These are phyloP conservation scores for Gossypium australe DNA, from an alignment of 345 rosid species.

Conservation along the genomic window DNA sequence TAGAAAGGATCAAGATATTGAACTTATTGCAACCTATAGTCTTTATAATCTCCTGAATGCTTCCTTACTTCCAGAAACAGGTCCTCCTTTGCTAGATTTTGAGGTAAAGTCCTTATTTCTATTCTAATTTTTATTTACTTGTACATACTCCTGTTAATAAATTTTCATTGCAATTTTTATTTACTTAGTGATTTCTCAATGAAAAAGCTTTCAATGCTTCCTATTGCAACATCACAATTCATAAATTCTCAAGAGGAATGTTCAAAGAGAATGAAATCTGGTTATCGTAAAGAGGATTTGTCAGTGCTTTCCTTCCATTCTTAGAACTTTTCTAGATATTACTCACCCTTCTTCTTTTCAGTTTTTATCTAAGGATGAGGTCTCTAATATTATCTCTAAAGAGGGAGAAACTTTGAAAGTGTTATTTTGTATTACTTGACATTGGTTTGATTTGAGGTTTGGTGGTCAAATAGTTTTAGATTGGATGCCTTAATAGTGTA, in stretches of 20 bases:
- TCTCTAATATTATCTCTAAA: neutral
- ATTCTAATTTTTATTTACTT: neutral
- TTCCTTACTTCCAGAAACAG: constrained; percentile 75
- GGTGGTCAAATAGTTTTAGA: neutral
- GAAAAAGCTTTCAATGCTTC: neutral
- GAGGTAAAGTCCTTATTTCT: constrained; percentile 47
- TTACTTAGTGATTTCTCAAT: neutral
- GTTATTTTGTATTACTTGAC: neutral
- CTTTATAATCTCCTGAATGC: constrained; percentile 71
- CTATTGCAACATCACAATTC: neutral
- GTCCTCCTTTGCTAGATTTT: constrained; percentile 96
- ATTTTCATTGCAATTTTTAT: neutral
- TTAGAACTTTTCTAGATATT: neutral
- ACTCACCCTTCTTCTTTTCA: neutral
- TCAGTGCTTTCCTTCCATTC: neutral
- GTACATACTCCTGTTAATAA: neutral
- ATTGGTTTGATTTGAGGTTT: neutral
- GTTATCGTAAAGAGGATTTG: neutral
- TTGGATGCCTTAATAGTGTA: neutral
- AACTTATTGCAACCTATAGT: constrained; percentile 78
- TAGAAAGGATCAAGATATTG: constrained; percentile 72
- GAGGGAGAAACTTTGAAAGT: neutral
- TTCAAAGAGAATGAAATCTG: neutral
- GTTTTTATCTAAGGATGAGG: neutral
- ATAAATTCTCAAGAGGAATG: neutral